Base-by-base conservation (phyloP, 805 yeast species). In the Zygosaccharomyces rouxii region DNA sequence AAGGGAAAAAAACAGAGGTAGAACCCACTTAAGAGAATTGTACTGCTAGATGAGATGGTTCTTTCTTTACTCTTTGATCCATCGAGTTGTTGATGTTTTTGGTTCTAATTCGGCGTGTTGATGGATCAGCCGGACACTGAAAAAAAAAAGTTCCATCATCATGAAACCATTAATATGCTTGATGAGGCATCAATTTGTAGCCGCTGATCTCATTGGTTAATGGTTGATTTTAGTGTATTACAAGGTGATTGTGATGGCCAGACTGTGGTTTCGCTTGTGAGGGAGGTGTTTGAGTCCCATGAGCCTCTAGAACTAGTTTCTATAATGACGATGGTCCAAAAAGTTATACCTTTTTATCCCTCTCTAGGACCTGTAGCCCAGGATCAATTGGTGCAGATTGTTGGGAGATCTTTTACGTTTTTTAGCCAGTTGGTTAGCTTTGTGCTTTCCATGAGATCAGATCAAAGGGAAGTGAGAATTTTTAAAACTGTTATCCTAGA, bases 341-440 rank as follows among this genome's bases (percentile, higher is more conserved):
- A 31, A 7, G 50, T 51, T 3, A 35, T 62, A 7, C 68, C 68
- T 3, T 37, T 62, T 1, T 55, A 56, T 33, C 58, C 60, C 4
- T 66, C 70, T 1, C 30, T 65, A 16, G 44, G 48, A 1, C 31
- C 25, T 14, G 35, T 28, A 2, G 48, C 52, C 1, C 37, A 43
- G 22, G n/a, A 22, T 1, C 21, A 39, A 5, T 35, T 63, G 3
- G 35, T 41, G 21, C 16, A 25, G 3, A 13, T 62, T 3, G 35
- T 51, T 3, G 44, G 55, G 3, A n/a, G 23, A 1, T 52, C 61
- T 5, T 55, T 46, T 29, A 35, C 16, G 0, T 55, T 62, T 21
- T 25, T 65, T 3, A 41, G 60, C 1, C 67, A 64, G 21, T 19
- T 60, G 14, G 44, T 63, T n/a, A 46, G 51, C 5, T 55, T 56